Base-by-base conservation (phyloP, 139 green algal species). In the Tetradesmus lagerheimii region DNA sequence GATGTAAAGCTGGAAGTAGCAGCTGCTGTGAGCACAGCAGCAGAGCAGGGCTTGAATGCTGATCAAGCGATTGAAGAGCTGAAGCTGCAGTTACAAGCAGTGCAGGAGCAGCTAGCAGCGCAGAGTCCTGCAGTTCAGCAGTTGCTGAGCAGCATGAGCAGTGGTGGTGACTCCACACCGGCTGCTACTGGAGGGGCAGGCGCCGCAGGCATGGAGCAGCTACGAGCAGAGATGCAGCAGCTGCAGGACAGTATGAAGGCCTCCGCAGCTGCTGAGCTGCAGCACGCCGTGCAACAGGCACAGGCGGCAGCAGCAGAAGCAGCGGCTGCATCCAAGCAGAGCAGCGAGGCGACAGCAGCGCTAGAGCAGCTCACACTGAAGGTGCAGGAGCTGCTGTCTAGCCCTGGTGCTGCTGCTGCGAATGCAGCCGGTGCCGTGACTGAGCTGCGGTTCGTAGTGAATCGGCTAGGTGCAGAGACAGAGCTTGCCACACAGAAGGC, bases 71-170 rank as follows among this genome's bases (percentile, higher is more conserved):
- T 71, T 71, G 31, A 41, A n/a, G 31, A 79, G n/a, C n/a, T 79
- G n/a, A 27, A 79, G n/a, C n/a, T 9, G 8, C 71, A 79, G 31
- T n/a, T 79, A n/a, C 31, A 37, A n/a, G 71, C 71, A 41, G 12
- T 79, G 71, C 71, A 38, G n/a, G 29, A 79, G 71, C 71, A 79
- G 71, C 71, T 79, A 11, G n/a, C 71, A 79, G 71, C 29, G 27
- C 71, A 79, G 71, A 79, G 29, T 1, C 4, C n/a, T 11, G 71
- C 71, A 41, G 71, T 39, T 6, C n/a, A 41, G 71, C 71, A 15
- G 71, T n/a, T 79, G 3, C 57, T 71, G 57, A 71, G 57, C 57
- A 71, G 57, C 57, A 71, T 71, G 57, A 23, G 57, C 31, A 23
- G 57, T 18, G 20, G 9, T n/a, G 18, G 3, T 9, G 57, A n/a